These are phyloP conservation scores for Pyrenula massariospora DNA, from an alignment of 495 filamentous ascomycete species.

Conservation along the genomic window DNA sequence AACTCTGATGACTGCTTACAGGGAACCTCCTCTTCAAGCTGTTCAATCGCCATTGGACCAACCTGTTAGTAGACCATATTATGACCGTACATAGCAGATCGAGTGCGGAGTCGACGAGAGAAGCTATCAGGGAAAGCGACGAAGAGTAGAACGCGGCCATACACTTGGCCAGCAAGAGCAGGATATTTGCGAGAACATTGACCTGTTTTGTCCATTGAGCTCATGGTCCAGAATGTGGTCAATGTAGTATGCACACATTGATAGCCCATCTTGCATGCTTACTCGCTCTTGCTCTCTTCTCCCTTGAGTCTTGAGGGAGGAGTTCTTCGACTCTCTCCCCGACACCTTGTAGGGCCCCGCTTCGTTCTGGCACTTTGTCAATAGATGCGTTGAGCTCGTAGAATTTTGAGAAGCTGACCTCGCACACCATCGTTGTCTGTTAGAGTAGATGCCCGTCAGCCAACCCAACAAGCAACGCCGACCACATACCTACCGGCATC, in stretches of 20 bases:
- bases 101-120: conserved; percentile 31
- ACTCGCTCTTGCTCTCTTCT: conserved; percentile 23
- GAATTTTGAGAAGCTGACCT: not conserved
- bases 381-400: not conserved
- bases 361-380: conserved; percentile 20
- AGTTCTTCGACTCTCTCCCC: conserved; percentile 28
- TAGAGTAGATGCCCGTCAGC: too few relatives aligned
- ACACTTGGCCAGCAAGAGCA: conserved; percentile 28
- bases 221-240: not conserved
- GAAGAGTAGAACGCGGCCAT: conserved; percentile 23
- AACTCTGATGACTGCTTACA: conserved; percentile 1
- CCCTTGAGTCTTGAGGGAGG: conserved; percentile 34
- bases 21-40: conserved; percentile 27
- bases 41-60: conserved; percentile 29
- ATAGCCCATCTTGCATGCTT: conserved; percentile 37
- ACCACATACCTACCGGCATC: conserved; percentile 39
- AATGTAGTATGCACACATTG: conserved; percentile 26
- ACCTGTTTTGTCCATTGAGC: conserved; percentile 5
- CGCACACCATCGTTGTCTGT: not conserved
- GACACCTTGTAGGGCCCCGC: conserved; percentile 22
- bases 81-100: conserved; percentile 38
- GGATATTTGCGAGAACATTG: conserved; percentile 34
- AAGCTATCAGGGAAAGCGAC: conserved; percentile 36
- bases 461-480: too few relatives aligned
- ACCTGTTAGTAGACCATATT: conserved; percentile 30